Evolutionary conservation across 192 early-diverging fungal genomes (phyloP).

Genomic region (Umbelopsis isabellina): DNA sequence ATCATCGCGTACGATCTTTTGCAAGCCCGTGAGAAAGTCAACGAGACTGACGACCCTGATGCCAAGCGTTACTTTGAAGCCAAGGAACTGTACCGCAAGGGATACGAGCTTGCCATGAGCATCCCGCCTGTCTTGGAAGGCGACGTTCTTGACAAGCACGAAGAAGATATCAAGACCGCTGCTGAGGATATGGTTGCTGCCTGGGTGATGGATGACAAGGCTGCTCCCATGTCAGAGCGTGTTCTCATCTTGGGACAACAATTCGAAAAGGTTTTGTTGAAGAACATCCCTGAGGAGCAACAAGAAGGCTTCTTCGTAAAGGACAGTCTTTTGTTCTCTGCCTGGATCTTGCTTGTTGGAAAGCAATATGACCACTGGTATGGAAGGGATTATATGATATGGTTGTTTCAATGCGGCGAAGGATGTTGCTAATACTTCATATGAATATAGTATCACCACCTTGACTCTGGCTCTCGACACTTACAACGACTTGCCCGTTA

Average conservation of each 20-base stretch:
- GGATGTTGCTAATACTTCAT: background rate
- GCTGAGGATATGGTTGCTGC: constrained; percentile 59
- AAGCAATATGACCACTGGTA: constrained; percentile 61
- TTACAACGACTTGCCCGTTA: constrained; percentile 53
- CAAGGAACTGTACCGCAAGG: constrained; percentile 55
- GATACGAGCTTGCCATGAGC: constrained; percentile 50
- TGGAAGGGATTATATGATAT: background rate
- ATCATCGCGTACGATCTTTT: constrained; percentile 53
- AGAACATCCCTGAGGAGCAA: constrained; percentile 40
- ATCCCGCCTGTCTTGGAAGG: constrained; percentile 55
- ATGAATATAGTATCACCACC: constrained; percentile 48
- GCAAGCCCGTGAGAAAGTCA: constrained; percentile 44
- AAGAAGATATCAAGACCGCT: constrained; percentile 53
- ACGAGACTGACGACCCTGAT: constrained; percentile 52
- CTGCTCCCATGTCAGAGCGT: constrained; percentile 59
- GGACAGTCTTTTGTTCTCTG: constrained; percentile 43
- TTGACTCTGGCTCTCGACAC: constrained; percentile 57
- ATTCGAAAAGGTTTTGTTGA: constrained; percentile 54
- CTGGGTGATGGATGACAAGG: constrained; percentile 65
- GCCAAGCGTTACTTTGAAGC: constrained; percentile 58
- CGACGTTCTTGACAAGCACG: constrained; percentile 49
- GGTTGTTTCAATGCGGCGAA: no score
- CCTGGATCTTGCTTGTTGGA: constrained; percentile 60
- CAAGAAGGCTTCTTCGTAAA: constrained; percentile 47
- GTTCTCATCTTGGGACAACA: constrained; percentile 64